Base-by-base conservation (phyloP, 2,329 filamentous ascomycete species). In the Alternaria alternata region DNA sequence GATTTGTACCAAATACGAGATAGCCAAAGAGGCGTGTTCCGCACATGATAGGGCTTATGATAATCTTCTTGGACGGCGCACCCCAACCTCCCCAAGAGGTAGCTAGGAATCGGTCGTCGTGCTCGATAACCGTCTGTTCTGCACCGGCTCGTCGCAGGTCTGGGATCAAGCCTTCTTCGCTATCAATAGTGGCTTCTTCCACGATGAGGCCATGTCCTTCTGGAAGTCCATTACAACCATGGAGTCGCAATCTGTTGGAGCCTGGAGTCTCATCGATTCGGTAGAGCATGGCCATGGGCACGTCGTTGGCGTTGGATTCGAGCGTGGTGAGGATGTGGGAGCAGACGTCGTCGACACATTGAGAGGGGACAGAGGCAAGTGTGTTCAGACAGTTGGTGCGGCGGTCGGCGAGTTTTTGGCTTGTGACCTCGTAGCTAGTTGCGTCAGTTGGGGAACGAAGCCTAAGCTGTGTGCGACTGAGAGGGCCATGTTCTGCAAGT, bases 1-100 rank as follows among this genome's bases (percentile, higher is more conserved):
- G 78, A 47, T 79, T 80, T 1, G 76, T 73, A 0, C 77, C 79
- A 5, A 76, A 59, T 16, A 80, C 46, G 3, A 78, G 62, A 52
- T 73, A 76, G 39, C 73, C 73, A 43, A 71, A 71, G 4, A 73
- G 51, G 22, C 62, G 67, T 5, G 60, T 47, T 4, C 64, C 70
- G 24, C 60, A 70, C 34, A 63, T 64, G 43, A 76, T 66, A 38
- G 75, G 73, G 16, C 73, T 16, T 7, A 78, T 67, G 41, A 65
- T 69, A 16, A 76, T 68, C 32, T 69, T 64, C 44, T 68, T 64
- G 1, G 73, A 65, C 3, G 71, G 71, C 11, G 54, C 60, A 6
- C 68, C 65, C 61, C 69, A 78, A 2, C 74, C 74, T 36, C 64
- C 51, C 75, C 75, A 78, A 1, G 65, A 54, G 22, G 70, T 55